Evolutionary conservation across 2,329 filamentous ascomycete species (phyloP).

Genomic region (Trichoderma sp.): DNA sequence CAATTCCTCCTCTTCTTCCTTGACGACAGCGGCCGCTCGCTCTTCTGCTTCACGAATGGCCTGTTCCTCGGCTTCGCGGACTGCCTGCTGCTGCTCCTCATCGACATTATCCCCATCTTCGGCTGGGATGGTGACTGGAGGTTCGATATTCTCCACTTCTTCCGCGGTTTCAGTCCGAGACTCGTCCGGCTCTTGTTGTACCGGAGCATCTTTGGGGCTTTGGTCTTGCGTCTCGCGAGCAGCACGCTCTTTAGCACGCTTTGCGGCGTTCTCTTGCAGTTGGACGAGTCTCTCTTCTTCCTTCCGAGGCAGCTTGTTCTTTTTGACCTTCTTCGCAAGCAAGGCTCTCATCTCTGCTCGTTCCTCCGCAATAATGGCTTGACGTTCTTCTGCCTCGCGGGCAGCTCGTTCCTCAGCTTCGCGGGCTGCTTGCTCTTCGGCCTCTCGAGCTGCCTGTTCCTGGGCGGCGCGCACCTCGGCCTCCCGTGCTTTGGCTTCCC

Average conservation of each 20-base stretch:
- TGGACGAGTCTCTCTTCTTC: conserved; percentile 50
- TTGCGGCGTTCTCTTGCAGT: conserved; percentile 42
- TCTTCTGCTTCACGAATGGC: conserved; percentile 36
- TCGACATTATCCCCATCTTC: conserved; percentile 40
- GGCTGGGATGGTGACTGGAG: conserved; percentile 42
- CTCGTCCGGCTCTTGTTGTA: conserved; percentile 32
- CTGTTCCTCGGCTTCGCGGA: conserved; percentile 32
- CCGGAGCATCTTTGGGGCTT: conserved; percentile 23
- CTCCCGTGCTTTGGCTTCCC: conserved; percentile 22
- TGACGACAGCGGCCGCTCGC: conserved; percentile 27
- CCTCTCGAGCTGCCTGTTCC: conserved; percentile 27
- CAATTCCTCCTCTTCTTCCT: conserved; percentile 48
- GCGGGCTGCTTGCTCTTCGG: conserved; percentile 29
- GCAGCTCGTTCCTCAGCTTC: conserved; percentile 32
- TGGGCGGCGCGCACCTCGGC: conserved; percentile 28
- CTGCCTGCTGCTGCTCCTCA: conserved; percentile 32
- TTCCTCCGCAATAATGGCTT: conserved; percentile 35
- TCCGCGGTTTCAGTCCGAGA: conserved; percentile 30
- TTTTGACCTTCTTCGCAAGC: conserved; percentile 54
- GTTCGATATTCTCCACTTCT: conserved; percentile 32
- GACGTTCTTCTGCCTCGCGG: conserved; percentile 28
- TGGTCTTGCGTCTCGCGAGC: conserved; percentile 36
- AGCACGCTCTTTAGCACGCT: conserved; percentile 43
- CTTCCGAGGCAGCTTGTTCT: conserved; percentile 49
- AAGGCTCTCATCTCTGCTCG: conserved; percentile 47